phyloP scores from a whole-genome alignment of 2,329 filamentous ascomycete genomes.

The Xylaria sp. region DNA sequence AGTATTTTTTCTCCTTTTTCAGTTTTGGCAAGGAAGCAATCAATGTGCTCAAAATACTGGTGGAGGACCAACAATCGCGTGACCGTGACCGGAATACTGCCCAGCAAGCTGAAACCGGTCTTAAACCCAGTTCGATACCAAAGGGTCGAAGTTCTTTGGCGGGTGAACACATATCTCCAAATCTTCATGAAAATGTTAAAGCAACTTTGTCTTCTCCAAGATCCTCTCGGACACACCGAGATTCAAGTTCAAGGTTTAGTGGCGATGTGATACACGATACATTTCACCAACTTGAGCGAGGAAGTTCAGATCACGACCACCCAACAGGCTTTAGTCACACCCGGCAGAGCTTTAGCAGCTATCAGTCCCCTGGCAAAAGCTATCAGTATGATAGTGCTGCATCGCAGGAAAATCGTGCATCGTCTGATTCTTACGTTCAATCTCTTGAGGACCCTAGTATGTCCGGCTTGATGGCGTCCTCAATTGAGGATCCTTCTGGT shows the following conservation, averaged over 20 bases:
- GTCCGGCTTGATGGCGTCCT: constrained; percentile 75
- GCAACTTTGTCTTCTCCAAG: constrained; percentile 69
- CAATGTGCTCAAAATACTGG: constrained; percentile 76
- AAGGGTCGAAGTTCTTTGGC: constrained; percentile 22
- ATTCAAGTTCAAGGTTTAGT: constrained; percentile 65
- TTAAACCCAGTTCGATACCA: constrained; percentile 33
- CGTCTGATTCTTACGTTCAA: constrained; percentile 79
- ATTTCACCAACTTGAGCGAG: constrained; percentile 57
- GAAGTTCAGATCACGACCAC: constrained; percentile 64
- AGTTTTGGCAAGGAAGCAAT: constrained; percentile 85
- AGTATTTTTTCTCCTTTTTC: constrained; percentile 98
- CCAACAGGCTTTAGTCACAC: constrained; percentile 56
- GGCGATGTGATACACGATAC: constrained; percentile 64
- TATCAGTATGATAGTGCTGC: constrained; percentile 57
- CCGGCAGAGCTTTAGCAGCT: constrained; percentile 71
- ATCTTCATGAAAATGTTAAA: constrained; percentile 66
- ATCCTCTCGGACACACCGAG: constrained; percentile 56
- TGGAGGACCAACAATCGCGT: constrained; percentile 66
- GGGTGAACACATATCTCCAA: constrained; percentile 51
- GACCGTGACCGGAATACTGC: constrained; percentile 33
- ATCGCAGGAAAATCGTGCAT: constrained; percentile 66
- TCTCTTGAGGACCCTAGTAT: constrained; percentile 78
- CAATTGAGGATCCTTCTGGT: constrained; percentile 81
- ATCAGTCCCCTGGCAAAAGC: constrained; percentile 62
- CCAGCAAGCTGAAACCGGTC: constrained; percentile 17